Conservation (phyloP, 2,329 filamentous ascomycete genomes). For the Beauveria pseudobassiana region DNA sequence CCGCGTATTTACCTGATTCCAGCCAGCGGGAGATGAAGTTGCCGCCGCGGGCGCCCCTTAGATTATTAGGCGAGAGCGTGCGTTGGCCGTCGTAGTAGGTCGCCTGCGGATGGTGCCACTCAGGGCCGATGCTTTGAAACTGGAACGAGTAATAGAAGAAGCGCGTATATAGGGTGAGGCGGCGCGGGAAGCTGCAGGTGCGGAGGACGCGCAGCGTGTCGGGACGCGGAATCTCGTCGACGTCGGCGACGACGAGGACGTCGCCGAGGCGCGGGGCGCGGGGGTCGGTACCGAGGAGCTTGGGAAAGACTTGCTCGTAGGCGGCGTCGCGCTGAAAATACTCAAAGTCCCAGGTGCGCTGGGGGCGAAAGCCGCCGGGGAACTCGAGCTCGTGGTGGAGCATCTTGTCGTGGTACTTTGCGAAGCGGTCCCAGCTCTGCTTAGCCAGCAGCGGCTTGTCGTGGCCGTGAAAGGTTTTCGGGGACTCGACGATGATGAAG, state of each 20-base stretch:
- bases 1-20: conserved; percentile 30
- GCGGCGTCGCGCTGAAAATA: conserved; percentile 39
- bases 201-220: conserved; percentile 39
- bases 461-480: conserved; percentile 49
- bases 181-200: conserved; percentile 43
- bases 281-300: conserved; percentile 29
- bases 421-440: conserved; percentile 44
- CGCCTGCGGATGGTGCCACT: conserved; percentile 53
- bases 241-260: conserved; percentile 51
- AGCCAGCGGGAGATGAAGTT: not conserved
- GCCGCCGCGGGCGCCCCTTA: conserved; percentile 25
- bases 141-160: conserved; percentile 55
- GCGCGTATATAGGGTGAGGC: conserved; percentile 41
- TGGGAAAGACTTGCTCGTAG: conserved; percentile 41
- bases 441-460: conserved; percentile 46
- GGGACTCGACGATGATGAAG: conserved; percentile 55
- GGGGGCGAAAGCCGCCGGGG: conserved; percentile 28
- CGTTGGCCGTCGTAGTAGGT: conserved; percentile 38
- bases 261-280: conserved; percentile 38
- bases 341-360: conserved; percentile 41
- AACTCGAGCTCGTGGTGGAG: conserved; percentile 47
- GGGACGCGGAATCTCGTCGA: conserved; percentile 52
- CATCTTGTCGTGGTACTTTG: conserved; percentile 37
- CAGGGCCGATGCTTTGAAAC: conserved; percentile 30
- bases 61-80: conserved; percentile 22